phyloP scores from a whole-genome alignment of 768 basidiomycete species.

The Sarcodon aspratus region DNA sequence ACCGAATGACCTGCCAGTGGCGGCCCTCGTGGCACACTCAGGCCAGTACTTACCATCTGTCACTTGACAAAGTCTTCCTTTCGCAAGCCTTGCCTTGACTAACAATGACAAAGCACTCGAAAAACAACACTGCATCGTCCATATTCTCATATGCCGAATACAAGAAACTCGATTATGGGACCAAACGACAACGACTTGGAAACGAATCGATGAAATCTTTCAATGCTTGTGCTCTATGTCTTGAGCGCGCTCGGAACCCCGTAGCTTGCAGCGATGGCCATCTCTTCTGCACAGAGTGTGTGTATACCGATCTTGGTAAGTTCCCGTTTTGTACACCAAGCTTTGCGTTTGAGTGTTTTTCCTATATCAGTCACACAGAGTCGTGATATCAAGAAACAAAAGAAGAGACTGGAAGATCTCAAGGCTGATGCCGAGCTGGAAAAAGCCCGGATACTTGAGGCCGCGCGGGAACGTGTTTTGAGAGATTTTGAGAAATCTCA shows the following conservation, averaged over 20 bases:
- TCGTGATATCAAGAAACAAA: constrained; percentile 87
- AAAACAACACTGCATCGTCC: constrained; percentile 83
- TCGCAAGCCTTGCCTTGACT: not conserved
- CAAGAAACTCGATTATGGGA: constrained; percentile 78
- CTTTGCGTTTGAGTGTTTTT: not conserved
- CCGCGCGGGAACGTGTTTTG: constrained; percentile 82
- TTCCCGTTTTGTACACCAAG: constrained; percentile 3
- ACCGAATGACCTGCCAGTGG: not conserved
- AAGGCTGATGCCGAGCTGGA: constrained; percentile 77
- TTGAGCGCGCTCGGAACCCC: constrained; percentile 75
- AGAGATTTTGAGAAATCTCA: constrained; percentile 85
- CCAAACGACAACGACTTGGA: constrained; percentile 74
- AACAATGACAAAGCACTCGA: constrained; percentile 79
- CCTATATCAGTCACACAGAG: constrained; percentile 67
- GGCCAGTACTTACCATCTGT: no score
- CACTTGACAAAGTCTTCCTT: not conserved
- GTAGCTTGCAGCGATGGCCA: constrained; percentile 80
- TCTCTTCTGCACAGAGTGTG: constrained; percentile 93
- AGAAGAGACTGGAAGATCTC: constrained; percentile 61
- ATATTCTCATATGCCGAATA: constrained; percentile 88
- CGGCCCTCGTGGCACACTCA: not conserved
- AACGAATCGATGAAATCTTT: constrained; percentile 90
- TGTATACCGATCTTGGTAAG: constrained; percentile 74
- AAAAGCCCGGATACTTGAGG: constrained; percentile 49
- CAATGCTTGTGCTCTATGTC: constrained; percentile 84